phyloP scores from a whole-genome alignment of 2,329 filamentous ascomycete species.

The Epichloe typhina region DNA sequence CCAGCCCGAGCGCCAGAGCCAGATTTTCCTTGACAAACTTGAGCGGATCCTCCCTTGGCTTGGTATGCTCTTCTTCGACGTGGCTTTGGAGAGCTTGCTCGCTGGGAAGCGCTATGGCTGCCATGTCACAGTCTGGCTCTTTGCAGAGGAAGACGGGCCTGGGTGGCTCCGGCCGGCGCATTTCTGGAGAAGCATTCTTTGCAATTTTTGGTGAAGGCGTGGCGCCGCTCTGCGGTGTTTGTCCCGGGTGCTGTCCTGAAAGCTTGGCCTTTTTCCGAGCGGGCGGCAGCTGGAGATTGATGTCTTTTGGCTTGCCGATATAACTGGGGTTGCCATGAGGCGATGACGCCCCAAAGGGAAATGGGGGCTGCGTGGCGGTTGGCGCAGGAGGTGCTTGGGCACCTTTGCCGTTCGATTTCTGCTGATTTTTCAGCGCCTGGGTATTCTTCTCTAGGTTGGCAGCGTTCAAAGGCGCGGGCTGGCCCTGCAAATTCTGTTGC shows the following conservation, averaged over 20 bases:
- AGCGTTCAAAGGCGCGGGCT: slow-evolving; percentile 26
- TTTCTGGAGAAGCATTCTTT: slow-evolving; percentile 35
- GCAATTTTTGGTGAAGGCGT: slow-evolving; percentile 34
- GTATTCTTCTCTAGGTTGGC: slow-evolving; percentile 40
- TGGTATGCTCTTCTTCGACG: slow-evolving; percentile 44
- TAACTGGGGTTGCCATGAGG: slow-evolving; percentile 48
- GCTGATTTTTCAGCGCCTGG: slow-evolving; percentile 29
- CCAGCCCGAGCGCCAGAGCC: slow-evolving; percentile 35
- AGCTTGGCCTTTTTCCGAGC: slow-evolving; percentile 45
- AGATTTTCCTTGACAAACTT: slow-evolving; percentile 40
- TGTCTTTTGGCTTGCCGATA: slow-evolving; percentile 36
- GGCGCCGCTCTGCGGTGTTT: slow-evolving; percentile 23
- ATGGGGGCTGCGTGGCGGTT: slow-evolving; percentile 43
- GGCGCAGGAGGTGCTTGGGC: slow-evolving; percentile 42
- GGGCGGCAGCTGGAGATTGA: slow-evolving; percentile 42
- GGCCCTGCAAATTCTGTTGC: slow-evolving; percentile 12
- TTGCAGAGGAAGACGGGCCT: slow-evolving; percentile 36
- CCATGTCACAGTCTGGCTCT: slow-evolving; percentile 41
- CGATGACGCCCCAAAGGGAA: slow-evolving; percentile 40
- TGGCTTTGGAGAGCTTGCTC: slow-evolving; percentile 42
- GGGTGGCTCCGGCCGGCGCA: slow-evolving; percentile 21
- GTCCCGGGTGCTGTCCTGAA: slow-evolving; percentile 23
- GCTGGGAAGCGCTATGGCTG: slow-evolving; percentile 34
- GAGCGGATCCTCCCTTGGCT: slow-evolving; percentile 39
- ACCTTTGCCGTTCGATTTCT: slow-evolving; percentile 27